Percentiles rank a stretch among this genome's conserved stretches.
These are phyloP conservation scores for Phytophthora ramorum DNA, from an alignment of 352 stramenopile species.

Conservation along the genomic window DNA sequence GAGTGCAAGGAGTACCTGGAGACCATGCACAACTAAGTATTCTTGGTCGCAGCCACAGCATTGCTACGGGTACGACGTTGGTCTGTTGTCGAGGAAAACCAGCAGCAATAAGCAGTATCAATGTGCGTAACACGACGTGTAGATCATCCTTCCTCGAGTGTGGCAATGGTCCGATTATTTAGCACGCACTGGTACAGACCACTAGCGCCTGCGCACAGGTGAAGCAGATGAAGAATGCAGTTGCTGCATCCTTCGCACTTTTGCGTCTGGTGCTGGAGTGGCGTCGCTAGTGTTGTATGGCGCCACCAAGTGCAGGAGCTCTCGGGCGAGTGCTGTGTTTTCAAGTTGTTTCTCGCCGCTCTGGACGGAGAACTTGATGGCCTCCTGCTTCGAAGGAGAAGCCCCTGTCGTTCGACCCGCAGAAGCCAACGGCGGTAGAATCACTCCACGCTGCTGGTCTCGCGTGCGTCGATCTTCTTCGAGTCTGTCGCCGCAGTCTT, in stretches of 20 bases:
- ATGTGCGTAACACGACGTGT: slow-evolving; percentile 28
- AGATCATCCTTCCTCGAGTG: slow-evolving; percentile 10
- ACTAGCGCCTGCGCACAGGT: slow-evolving; percentile 26
- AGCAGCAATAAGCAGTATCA: slow-evolving; percentile 23
- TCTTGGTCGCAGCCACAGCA: slow-evolving; percentile 15
- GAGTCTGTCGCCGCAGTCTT: slow-evolving; percentile 29
- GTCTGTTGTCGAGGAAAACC: slow-evolving; percentile 9
- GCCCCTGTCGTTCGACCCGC: neutral
- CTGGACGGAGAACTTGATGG: neutral
- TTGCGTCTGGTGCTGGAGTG: slow-evolving; percentile 22
- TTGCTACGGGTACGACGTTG: slow-evolving; percentile 25
- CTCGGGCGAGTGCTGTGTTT: slow-evolving; percentile 55
- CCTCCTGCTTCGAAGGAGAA: slow-evolving; percentile 14
- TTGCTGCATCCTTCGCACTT: slow-evolving; percentile 32
- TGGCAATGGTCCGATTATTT: neutral
- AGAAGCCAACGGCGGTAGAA: slow-evolving; percentile 22
- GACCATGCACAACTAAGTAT: slow-evolving; percentile 88
- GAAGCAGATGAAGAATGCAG: slow-evolving; percentile 25
- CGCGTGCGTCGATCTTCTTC: slow-evolving; percentile 41
- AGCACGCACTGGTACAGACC: neutral
- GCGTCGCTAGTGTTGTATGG: slow-evolving; percentile 49
- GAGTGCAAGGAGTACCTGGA: slow-evolving; percentile 82
- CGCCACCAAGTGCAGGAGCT: slow-evolving; percentile 69
- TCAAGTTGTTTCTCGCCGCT: slow-evolving; percentile 31
- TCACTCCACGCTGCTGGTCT: slow-evolving; percentile 16